Evolutionary conservation across 768 basidiomycete genomes (phyloP).

Genomic region (Fibroporia radiculosa): DNA sequence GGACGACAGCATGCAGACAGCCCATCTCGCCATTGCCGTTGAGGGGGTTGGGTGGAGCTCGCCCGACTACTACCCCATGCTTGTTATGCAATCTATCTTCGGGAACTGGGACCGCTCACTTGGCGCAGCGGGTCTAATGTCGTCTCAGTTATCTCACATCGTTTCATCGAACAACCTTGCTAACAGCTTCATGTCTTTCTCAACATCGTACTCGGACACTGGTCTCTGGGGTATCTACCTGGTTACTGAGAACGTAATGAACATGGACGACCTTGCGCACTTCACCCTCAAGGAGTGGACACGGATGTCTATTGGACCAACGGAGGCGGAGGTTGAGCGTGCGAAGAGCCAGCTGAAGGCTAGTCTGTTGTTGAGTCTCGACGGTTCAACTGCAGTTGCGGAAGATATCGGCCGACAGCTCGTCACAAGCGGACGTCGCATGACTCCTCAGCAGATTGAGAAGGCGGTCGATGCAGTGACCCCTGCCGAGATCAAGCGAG

Average conservation of each 20-base stretch:
- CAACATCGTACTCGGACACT: conserved; percentile 96
- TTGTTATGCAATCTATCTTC: conserved; percentile 95
- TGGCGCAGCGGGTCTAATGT: conserved; percentile 82
- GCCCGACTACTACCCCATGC: conserved; percentile 99
- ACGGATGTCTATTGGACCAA: conserved; percentile 85
- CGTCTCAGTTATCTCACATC: conserved; percentile 86
- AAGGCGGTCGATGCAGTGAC: conserved; percentile 85
- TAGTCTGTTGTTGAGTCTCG: conserved; percentile 78
- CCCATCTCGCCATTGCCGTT: conserved; percentile 93
- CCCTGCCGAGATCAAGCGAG: conserved; percentile 83
- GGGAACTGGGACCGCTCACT: conserved; percentile 99
- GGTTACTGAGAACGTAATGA: conserved; percentile 88
- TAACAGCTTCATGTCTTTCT: conserved; percentile 99
- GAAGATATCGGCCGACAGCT: conserved; percentile 99
- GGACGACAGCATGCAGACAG: conserved; percentile 83
- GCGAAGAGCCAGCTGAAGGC: conserved; percentile 99
- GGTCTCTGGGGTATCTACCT: conserved; percentile 99
- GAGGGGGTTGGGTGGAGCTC: conserved; percentile 98
- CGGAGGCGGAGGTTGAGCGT: conserved; percentile 84
- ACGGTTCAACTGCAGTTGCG: conserved; percentile 94
- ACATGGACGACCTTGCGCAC: conserved; percentile 89
- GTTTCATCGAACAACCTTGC: conserved; percentile 92
- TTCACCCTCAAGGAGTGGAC: conserved; percentile 96
- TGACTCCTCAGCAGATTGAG: conserved; percentile 93
- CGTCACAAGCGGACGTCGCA: conserved; percentile 84